These are phyloP conservation scores for Fusarium sp. DNA, from an alignment of 2,329 filamentous ascomycete genomes.

Conservation along the genomic window DNA sequence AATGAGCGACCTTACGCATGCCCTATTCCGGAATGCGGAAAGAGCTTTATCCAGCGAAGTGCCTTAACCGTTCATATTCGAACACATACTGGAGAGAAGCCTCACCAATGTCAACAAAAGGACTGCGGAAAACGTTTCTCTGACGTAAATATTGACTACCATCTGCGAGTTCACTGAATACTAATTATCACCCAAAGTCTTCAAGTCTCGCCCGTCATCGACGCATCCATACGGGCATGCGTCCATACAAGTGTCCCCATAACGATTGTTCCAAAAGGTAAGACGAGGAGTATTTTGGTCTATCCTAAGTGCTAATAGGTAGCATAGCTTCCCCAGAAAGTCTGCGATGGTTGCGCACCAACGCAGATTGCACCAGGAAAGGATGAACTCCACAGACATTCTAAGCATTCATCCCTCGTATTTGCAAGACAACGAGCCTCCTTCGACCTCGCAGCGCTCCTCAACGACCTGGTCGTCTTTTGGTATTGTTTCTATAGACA, in stretches of 20 bases:
- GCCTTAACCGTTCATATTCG: slow-evolving; percentile 77
- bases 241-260: slow-evolving; percentile 60
- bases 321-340: too few species aligned
- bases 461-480: too few species aligned
- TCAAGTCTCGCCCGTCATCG: slow-evolving; percentile 74
- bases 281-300: too few species aligned
- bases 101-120: slow-evolving; percentile 73
- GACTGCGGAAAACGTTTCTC: slow-evolving; percentile 77
- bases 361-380: too few species aligned
- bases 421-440: slow-evolving; percentile 51
- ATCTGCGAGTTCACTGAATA: neutral
- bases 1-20: slow-evolving; percentile 77
- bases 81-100: slow-evolving; percentile 79
- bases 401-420: too few species aligned
- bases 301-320: too few species aligned
- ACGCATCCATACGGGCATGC: slow-evolving; percentile 74
- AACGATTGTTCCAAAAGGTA: too few species aligned
- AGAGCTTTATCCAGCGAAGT: slow-evolving; percentile 78
- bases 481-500: too few species aligned
- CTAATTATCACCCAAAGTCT: slow-evolving; percentile 60
- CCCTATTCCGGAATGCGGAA: slow-evolving; percentile 69
- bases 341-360: too few species aligned
- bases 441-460: too few species aligned
- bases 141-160: slow-evolving; percentile 63
- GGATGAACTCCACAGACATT: too few species aligned